Base-by-base conservation (phyloP, 441 rosid genomes). In the Raphanus hybrid region DNA sequence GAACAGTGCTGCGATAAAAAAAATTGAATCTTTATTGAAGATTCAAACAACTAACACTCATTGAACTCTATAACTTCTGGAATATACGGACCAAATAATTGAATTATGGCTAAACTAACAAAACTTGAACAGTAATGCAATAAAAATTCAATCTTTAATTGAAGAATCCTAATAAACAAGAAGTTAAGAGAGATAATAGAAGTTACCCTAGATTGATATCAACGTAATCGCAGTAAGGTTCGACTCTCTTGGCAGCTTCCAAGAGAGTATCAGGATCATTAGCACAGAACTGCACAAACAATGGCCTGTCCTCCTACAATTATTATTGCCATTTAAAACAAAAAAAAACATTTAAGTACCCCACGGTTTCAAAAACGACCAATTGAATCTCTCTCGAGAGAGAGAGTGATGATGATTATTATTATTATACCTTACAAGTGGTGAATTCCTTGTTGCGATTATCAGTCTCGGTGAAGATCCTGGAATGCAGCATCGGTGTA, bases 251-350 rank as follows among this genome's bases (percentile, higher is more conserved):
- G 6, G 98, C 97, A 80, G 99, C 99, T 74, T 88, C 89, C 73
- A 95, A 81, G 9, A 95, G 67, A 3, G 67, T 83, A 69, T 88
- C 91, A 14, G 97, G 99, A 79, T 95, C 96, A 79, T 95, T 95
- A 37, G 92, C 98, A 81, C 99, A 91, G 82, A 95, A 95, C 81
- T 95, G 99, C 69, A 95, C 99, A 79, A 91, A 89, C 63, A 95
- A 83, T 1, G 98, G 99, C 8, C 99, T 92, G 75, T 95, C 99
- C 84, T 91, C 98, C 97, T 84, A 98, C 67, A 92, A 43, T 3
- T 23, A n/a, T 23, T 23, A 23, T 23, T 23, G 26, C 26, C 26
- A 23, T 23, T 23, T 23, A 20, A 20, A 5, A 35, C 8, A 35
- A 7, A 6, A 8, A 35, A 23, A 23, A 23, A 23, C 26, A 23